Evolutionary conservation across 257 asterid species (phyloP), one percentile per base, ranked within the genome.

Genomic region (Buddleja alternifolia): DNA sequence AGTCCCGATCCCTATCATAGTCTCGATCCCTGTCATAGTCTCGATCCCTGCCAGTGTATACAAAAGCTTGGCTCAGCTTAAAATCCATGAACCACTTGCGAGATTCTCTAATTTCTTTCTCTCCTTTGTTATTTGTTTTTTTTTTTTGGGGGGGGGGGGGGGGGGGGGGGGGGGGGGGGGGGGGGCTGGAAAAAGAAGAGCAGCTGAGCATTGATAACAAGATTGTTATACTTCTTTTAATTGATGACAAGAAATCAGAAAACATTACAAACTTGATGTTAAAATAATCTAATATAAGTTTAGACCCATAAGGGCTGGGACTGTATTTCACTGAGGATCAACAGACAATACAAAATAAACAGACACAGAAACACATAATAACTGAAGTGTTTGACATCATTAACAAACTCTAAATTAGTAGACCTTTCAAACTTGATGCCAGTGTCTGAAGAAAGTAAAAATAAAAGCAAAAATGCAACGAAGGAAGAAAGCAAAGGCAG

Each of bases 1-100:
- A 74, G 8, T 77, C 90, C 46, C 86, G 75, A 8, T 77, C 90
- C 52, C 86, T 78, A n/a, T 78, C 95, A n/a, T 82, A 76, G 23
- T 76, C 81, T 1, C 79, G 16, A 19, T 84, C 92, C 51, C 90
- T 75, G 24, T 83, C 87, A 53, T 82, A 82, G 44, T 85, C 88
- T 6, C 86, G 47, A 45, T 88, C 95, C 76, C 95, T 86, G 78
- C 50, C 41, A 75, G 59, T 10, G 11, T 21, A 66, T 6, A 24
- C 2, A 17, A 14, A 64, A 40, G 47, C 24, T 24, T 14, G 15
- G 53, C 32, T 63, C 12, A 65, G 42, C 57, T 50, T 47, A 50
- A 55, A 32, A 53, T 24, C 42, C 16, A 52, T 21, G 15, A 17
- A 51, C 0, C 7, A 63, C 20, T 20, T 16, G 47, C 45, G 12